Conservation (phyloP, 345 rosid genomes). For the Boechera retrofracta region DNA sequence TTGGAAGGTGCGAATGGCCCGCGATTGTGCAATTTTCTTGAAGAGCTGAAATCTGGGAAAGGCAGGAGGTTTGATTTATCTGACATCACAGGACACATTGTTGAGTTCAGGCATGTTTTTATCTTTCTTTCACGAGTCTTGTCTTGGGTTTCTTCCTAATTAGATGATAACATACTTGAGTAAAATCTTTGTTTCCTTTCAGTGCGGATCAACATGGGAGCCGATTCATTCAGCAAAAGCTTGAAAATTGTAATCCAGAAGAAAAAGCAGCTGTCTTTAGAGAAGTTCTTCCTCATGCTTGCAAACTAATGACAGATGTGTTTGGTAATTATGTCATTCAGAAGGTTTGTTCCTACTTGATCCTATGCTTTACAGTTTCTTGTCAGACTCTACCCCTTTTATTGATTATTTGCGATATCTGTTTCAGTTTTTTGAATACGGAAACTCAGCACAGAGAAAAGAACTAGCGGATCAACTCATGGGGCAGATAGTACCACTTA, state of each 20-base stretch:
- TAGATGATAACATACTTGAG: constrained; percentile 30
- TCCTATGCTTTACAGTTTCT: neutral
- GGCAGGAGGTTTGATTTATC: constrained; percentile 69
- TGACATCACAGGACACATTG: constrained; percentile 65
- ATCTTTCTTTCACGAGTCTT: constrained; percentile 19
- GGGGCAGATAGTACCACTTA: constrained; percentile 65
- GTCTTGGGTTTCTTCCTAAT: neutral
- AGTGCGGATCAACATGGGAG: constrained; percentile 84
- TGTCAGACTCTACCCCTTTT: constrained; percentile 9
- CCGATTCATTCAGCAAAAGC: constrained; percentile 79
- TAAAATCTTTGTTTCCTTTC: constrained; percentile 40
- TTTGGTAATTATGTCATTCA: constrained; percentile 83
- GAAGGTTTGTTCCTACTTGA: constrained; percentile 51
- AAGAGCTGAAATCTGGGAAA: constrained; percentile 68
- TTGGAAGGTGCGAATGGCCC: constrained; percentile 50
- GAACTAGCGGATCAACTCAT: constrained; percentile 68
- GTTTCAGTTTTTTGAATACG: constrained; percentile 68
- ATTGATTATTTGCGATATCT: constrained; percentile 14
- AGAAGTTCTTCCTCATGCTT: constrained; percentile 71
- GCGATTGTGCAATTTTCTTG: constrained; percentile 56
- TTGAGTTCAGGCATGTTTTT: constrained; percentile 63
- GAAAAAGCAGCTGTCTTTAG: constrained; percentile 66
- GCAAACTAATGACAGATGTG: constrained; percentile 73
- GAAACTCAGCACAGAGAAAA: constrained; percentile 60
- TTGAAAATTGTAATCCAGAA: constrained; percentile 61